phyloP scores from a whole-genome alignment of 2,329 filamentous ascomycete genomes.

The Coleophoma crateriformis region DNA sequence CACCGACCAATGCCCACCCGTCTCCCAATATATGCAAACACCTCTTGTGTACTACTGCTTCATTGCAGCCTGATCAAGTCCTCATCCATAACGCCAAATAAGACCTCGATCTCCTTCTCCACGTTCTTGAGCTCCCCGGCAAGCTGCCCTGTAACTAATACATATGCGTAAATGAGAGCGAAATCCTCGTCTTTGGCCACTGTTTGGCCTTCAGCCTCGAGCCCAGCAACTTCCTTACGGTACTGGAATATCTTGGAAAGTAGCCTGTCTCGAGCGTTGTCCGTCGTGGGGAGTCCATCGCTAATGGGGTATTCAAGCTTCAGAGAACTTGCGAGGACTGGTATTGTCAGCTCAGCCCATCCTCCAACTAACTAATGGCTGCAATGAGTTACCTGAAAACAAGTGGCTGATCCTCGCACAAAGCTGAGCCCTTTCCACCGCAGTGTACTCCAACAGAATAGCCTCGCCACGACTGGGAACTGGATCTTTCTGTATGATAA shows the following conservation, averaged over 20 bases:
- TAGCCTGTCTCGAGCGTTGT: slow-evolving; percentile 73
- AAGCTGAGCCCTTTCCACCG: slow-evolving; percentile 71
- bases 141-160: slow-evolving; percentile 61
- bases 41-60: neutral
- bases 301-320: slow-evolving; percentile 93
- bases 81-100: slow-evolving; percentile 59
- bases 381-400: slow-evolving; percentile 36
- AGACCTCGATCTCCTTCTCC: slow-evolving; percentile 52
- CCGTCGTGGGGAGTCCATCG: slow-evolving; percentile 79
- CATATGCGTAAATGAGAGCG: slow-evolving; percentile 88
- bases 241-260: slow-evolving; percentile 86
- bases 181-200: slow-evolving; percentile 72
- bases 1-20: neutral
- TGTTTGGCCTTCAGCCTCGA: slow-evolving; percentile 7
- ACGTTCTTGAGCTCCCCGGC: slow-evolving; percentile 58
- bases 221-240: slow-evolving; percentile 19
- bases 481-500: slow-evolving; percentile 78
- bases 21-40: neutral
- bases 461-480: slow-evolving; percentile 74
- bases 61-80: slow-evolving; percentile 52
- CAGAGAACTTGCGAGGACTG: slow-evolving; percentile 83
- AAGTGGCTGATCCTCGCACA: slow-evolving; percentile 90
- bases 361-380: neutral
- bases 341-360: slow-evolving; percentile 14
- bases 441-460: slow-evolving; percentile 73